These are phyloP conservation scores for Rosa multiflora DNA, from an alignment of 306 rosid genomes.

Conservation along the genomic window DNA sequence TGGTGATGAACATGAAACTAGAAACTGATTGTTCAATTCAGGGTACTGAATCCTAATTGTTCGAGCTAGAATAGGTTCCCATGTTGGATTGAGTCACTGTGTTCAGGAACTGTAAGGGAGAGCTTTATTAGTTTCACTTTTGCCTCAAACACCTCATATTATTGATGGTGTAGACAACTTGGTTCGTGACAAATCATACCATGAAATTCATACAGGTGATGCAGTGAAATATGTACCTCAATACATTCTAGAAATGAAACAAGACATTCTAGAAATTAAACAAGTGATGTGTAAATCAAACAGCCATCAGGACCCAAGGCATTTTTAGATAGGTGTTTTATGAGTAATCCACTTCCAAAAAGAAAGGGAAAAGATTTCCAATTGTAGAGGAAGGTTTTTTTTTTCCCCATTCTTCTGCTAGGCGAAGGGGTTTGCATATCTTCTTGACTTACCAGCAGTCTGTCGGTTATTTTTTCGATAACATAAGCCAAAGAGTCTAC, in stretches of 20 bases:
- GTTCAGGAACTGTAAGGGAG: background rate
- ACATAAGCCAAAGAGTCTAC: background rate
- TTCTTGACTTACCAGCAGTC: background rate
- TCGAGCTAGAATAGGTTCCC: background rate
- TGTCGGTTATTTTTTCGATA: background rate
- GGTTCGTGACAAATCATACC: background rate
- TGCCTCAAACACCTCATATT: background rate
- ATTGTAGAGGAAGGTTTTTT: background rate
- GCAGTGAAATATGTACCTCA: background rate
- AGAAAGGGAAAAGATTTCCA: background rate
- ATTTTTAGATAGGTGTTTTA: background rate
- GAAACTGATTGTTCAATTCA: background rate
- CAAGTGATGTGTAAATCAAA: background rate
- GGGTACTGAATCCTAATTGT: background rate
- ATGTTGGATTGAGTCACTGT: background rate
- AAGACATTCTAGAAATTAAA: background rate
- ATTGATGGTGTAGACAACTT: background rate
- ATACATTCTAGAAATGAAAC: background rate
- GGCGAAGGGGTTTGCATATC: background rate
- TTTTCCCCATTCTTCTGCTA: too few relatives aligned
- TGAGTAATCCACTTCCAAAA: background rate
- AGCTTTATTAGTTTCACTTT: background rate
- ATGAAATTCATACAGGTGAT: background rate
- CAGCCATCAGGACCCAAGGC: too few relatives aligned
- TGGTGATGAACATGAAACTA: background rate